phyloP scores from a whole-genome alignment of 495 filamentous ascomycete species.

The Daldinia caldariorum region DNA sequence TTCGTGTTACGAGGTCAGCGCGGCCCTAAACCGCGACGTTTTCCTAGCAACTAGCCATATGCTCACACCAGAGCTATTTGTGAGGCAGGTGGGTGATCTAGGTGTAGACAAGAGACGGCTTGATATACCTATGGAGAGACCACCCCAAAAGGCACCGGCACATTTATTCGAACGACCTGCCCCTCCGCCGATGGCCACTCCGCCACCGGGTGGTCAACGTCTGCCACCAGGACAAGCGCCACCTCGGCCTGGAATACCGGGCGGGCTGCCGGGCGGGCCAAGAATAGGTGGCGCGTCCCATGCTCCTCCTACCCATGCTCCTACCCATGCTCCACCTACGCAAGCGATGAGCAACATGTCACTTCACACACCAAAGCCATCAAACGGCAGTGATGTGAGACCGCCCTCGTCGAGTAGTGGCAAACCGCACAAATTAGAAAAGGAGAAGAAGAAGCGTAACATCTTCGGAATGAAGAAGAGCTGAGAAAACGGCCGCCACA shows the following conservation, averaged over 20 bases:
- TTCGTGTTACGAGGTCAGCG: conserved; percentile 86
- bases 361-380: conserved; percentile 56
- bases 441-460: conserved; percentile 79
- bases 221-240: conserved; percentile 42
- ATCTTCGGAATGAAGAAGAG: conserved; percentile 77
- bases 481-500: background rate
- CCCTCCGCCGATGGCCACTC: conserved; percentile 56
- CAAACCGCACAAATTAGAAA: conserved; percentile 62
- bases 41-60: conserved; percentile 93
- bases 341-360: conserved; percentile 66
- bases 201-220: conserved; percentile 50
- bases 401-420: conserved; percentile 50
- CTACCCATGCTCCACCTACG: conserved; percentile 63
- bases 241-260: conserved; percentile 29
- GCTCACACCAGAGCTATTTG: conserved; percentile 80
- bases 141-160: conserved; percentile 80
- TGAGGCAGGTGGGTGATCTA: conserved; percentile 83
- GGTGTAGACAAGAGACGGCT: conserved; percentile 76
- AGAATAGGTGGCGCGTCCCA: conserved; percentile 42
- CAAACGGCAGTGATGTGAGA: conserved; percentile 43
- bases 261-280: conserved; percentile 42
- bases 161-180: conserved; percentile 86
- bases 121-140: conserved; percentile 82
- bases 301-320: conserved; percentile 61
- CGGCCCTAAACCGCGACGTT: conserved; percentile 76